Conservation (phyloP, 441 rosid species). For the Syzygium syzygioides region DNA sequence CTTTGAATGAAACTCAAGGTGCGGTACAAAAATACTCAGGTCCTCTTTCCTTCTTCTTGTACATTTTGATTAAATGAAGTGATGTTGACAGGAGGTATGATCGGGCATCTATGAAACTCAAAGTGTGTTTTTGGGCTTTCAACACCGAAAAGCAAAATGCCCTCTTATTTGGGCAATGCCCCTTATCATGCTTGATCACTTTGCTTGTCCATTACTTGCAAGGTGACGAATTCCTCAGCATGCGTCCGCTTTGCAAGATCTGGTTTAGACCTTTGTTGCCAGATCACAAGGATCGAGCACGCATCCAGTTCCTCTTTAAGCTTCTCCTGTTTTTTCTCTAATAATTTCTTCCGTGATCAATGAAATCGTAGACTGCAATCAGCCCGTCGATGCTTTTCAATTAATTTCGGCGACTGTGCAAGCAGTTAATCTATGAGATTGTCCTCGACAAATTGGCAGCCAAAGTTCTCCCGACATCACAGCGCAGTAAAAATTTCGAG, state of each 20-base stretch:
- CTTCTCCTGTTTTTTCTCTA: not conserved
- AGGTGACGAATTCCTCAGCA: not conserved
- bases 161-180: not conserved
- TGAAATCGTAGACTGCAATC: not conserved
- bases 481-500: not conserved
- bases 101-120: slow-evolving; percentile 4
- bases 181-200: not conserved
- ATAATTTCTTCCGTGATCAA: not conserved
- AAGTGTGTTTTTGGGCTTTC: not conserved
- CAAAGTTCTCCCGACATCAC: not conserved
- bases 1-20: not conserved
- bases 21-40: not conserved
- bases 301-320: not conserved
- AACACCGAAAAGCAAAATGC: not conserved
- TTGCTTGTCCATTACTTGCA: not conserved
- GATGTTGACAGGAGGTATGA: slow-evolving; percentile 14
- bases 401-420: not conserved
- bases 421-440: not conserved
- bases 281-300: not conserved
- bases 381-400: not conserved
- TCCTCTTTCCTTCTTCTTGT: not conserved
- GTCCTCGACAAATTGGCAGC: not conserved
- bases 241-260: not conserved
- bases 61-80: not conserved
- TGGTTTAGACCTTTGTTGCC: not conserved